A percentile compares a stretch with the other conserved stretches of the same genome.
These are phyloP conservation scores for Gryganskiella cystojenkinii DNA, from an alignment of 192 early-diverging fungal species.

Conservation along the genomic window DNA sequence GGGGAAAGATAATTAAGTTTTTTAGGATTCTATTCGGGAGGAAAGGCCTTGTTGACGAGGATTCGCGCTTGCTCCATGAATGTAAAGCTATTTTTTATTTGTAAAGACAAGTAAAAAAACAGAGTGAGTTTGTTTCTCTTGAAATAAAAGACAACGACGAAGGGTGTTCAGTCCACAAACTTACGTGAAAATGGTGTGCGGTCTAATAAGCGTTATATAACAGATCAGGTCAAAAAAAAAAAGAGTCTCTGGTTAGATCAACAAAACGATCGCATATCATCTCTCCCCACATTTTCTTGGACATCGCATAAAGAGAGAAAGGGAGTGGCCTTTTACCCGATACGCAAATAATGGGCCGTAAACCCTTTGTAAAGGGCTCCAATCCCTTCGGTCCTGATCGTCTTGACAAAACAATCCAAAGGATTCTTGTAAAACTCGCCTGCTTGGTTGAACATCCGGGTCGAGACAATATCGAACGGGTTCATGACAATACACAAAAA, in stretches of 20 bases:
- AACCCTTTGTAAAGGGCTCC: conserved; percentile 93
- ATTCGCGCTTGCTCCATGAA: conserved; percentile 5
- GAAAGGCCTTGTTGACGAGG: neutral
- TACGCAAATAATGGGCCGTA: conserved; percentile 88
- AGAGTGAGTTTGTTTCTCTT: too few species aligned
- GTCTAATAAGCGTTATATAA: too few species aligned
- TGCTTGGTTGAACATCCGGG: conserved; percentile 94
- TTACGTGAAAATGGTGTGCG: neutral
- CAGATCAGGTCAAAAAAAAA: too few species aligned
- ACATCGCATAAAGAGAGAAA: too few species aligned
- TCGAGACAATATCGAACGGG: conserved; percentile 94
- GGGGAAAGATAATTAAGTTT: neutral
- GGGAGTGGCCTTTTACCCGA: conserved; percentile 74
- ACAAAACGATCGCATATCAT: too few species aligned
- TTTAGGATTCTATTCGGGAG: neutral
- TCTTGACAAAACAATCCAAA: conserved; percentile 90
- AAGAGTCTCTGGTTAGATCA: too few species aligned
- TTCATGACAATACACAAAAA: conserved; percentile 94
- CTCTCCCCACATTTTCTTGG: too few species aligned
- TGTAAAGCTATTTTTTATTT: too few species aligned
- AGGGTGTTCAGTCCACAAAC: too few species aligned
- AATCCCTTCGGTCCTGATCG: conserved; percentile 81
- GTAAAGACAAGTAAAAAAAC: too few species aligned
- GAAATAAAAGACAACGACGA: too few species aligned
- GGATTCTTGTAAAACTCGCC: conserved; percentile 81